phyloP scores from a whole-genome alignment of 2,329 filamentous ascomycete genomes.

The Epichloe festucae region DNA sequence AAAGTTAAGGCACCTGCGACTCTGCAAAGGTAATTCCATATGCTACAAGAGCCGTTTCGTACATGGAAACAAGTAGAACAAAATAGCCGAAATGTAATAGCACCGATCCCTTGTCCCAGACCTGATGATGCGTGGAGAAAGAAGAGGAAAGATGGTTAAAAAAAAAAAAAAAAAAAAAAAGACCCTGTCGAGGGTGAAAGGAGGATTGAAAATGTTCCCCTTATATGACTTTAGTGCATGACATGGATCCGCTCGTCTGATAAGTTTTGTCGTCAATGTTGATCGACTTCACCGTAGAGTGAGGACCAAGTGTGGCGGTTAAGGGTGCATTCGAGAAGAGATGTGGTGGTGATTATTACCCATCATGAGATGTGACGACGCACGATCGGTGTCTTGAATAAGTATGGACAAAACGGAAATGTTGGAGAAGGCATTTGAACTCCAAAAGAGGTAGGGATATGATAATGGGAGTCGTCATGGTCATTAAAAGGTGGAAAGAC shows the following conservation, averaged over 20 bases:
- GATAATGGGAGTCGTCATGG: conserved; percentile 16
- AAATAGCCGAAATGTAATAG: neutral
- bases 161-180: neutral
- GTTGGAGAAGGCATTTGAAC: conserved; percentile 15
- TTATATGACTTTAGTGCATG: neutral
- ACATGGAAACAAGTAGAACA: conserved; percentile 2
- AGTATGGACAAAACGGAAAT: neutral
- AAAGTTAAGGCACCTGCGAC: neutral
- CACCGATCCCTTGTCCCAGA: neutral
- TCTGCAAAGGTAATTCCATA: neutral
- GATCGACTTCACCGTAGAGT: neutral
- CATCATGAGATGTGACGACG: neutral
- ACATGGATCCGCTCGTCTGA: neutral
- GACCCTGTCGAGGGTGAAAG: neutral
- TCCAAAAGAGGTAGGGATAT: conserved; percentile 18
- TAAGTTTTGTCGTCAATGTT: neutral
- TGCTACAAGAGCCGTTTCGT: neutral
- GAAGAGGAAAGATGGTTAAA: neutral
- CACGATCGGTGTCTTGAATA: conserved; percentile 4
- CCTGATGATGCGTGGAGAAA: neutral
- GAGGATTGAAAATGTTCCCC: neutral
- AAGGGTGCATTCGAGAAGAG: neutral
- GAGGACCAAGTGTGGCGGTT: neutral
- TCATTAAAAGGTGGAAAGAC: conserved; percentile 11
- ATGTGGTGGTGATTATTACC: no score